These are phyloP conservation scores for Zalerion maritima DNA, from an alignment of 495 filamentous ascomycete genomes.

Conservation along the genomic window DNA sequence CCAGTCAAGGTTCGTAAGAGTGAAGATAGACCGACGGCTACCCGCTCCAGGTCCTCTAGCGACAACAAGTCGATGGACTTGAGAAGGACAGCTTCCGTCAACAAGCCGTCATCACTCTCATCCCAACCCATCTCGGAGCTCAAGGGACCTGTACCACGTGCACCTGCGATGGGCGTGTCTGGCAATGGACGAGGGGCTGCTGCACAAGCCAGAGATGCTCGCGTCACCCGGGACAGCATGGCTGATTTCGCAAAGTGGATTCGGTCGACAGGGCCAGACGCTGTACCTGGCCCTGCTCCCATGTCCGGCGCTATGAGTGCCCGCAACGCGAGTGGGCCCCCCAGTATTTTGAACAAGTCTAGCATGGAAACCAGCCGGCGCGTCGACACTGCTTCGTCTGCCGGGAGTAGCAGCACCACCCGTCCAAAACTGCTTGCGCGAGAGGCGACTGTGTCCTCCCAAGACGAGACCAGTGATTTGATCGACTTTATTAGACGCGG, in stretches of 20 bases:
- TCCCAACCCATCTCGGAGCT: slow-evolving; percentile 22
- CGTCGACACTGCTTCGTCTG: too few relatives aligned
- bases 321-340: slow-evolving; percentile 12
- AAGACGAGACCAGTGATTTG: slow-evolving; percentile 62
- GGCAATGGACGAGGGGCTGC: slow-evolving; percentile 20
- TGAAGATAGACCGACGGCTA: slow-evolving; percentile 21
- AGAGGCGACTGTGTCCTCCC: slow-evolving; percentile 43
- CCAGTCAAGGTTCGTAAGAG: slow-evolving; percentile 23
- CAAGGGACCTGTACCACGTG: slow-evolving; percentile 14
- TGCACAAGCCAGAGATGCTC: slow-evolving; percentile 51
- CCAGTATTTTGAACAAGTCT: slow-evolving; percentile 11
- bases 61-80: slow-evolving; percentile 13
- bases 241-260: slow-evolving; percentile 77
- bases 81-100: slow-evolving; percentile 22
- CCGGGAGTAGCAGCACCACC: slow-evolving; percentile 16
- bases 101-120: slow-evolving; percentile 22
- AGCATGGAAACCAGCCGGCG: slow-evolving; percentile 14
- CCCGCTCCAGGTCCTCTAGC: slow-evolving; percentile 28
- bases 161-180: slow-evolving; percentile 13
- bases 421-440: slow-evolving; percentile 52
- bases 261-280: slow-evolving; percentile 59
- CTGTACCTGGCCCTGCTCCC: slow-evolving; percentile 14
- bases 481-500: slow-evolving; percentile 91
- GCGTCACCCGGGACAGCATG: slow-evolving; percentile 46
- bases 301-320: slow-evolving; percentile 3